Percentiles rank a stretch among this genome's conserved stretches.
Conservation (phyloP, 495 filamentous ascomycete species). For the Aspergillus wentii region DNA sequence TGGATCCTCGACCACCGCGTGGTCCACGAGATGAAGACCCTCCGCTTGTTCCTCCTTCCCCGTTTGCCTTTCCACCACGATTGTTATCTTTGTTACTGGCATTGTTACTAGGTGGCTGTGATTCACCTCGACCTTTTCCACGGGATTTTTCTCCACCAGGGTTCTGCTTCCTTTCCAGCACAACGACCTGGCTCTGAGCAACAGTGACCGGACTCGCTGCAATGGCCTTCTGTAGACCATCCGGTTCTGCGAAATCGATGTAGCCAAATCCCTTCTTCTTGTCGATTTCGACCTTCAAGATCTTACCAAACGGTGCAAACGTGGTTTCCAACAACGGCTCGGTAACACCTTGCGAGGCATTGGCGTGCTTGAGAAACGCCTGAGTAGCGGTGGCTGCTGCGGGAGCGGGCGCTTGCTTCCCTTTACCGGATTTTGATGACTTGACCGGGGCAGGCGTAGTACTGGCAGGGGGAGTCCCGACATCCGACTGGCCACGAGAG, state of each 20-base stretch:
- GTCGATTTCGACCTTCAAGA: conserved; percentile 81
- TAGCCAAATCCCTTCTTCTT: conserved; percentile 91
- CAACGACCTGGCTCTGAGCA: conserved; percentile 79
- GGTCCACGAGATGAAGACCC: conserved; percentile 35
- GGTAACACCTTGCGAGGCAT: conserved; percentile 85
- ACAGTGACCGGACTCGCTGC: conserved; percentile 73
- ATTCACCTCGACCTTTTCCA: conserved; percentile 36
- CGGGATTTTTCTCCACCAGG: conserved; percentile 34
- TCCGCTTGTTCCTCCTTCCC: conserved; percentile 34
- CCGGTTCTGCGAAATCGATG: conserved; percentile 71
- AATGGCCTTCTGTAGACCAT: conserved; percentile 70
- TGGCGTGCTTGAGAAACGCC: conserved; percentile 92
- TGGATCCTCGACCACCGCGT: conserved; percentile 29
- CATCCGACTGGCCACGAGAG: conserved; percentile 18
- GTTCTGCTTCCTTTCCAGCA: conserved; percentile 70
- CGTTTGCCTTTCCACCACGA: conserved; percentile 14
- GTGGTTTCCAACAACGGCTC: conserved; percentile 69
- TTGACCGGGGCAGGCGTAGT: conserved; percentile 27
- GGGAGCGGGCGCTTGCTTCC: conserved; percentile 25
- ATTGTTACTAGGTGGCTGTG: conserved; percentile 9
- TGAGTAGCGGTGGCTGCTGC: conserved; percentile 57
- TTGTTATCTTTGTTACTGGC: conserved; percentile 6
- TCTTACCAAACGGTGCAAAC: conserved; percentile 62
- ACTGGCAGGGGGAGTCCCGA: conserved; percentile 23
- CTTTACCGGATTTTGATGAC: conserved; percentile 22